Percentiles rank a stretch among this genome's conserved stretches.
Conservation (phyloP, 73 alveolate species). For the Vitrella brassicaformis region DNA sequence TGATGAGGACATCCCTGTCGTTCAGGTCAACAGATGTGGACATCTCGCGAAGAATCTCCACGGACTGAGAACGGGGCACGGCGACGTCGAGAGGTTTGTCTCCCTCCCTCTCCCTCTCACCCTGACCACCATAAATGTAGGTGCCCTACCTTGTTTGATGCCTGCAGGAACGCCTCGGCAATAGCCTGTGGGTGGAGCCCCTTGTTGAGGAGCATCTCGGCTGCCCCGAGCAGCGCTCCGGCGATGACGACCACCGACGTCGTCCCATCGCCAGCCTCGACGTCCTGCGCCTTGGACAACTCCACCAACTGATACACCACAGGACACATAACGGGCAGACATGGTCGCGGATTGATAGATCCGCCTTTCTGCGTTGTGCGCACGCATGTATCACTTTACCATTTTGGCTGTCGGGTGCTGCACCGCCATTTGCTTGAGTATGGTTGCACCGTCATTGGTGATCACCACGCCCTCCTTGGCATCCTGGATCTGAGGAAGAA, state of each 20-base stretch:
- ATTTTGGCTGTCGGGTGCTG: conserved; percentile 99
- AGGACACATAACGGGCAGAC: not conserved
- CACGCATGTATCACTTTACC: conserved; percentile 31
- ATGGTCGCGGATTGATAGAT: not conserved
- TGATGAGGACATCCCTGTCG: conserved; percentile 79
- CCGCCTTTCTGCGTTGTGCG: not conserved
- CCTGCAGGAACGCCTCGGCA: conserved; percentile 76
- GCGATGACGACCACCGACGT: conserved; percentile 98
- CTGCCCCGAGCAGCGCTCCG: conserved; percentile 91
- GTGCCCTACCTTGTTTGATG: no score
- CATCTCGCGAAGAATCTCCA: conserved; percentile 67
- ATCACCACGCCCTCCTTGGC: conserved; percentile 86
- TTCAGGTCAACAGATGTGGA: conserved; percentile 70
- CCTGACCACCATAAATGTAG: no score
- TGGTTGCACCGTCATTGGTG: conserved; percentile 99
- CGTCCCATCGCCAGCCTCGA: conserved; percentile 99
- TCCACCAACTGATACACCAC: conserved; percentile 86
- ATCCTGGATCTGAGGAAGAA: conserved; percentile 42
- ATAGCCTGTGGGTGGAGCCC: conserved; percentile 94
- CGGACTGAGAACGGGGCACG: conserved; percentile 69
- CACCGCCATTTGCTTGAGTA: conserved; percentile 88
- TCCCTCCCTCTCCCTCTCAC: no score
- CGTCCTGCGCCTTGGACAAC: conserved; percentile 97
- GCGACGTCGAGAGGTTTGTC: no score
- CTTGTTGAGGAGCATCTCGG: conserved; percentile 78